Evolutionary conservation across 2,329 filamentous ascomycete species (phyloP).

Genomic region (Fusarium falciforme): DNA sequence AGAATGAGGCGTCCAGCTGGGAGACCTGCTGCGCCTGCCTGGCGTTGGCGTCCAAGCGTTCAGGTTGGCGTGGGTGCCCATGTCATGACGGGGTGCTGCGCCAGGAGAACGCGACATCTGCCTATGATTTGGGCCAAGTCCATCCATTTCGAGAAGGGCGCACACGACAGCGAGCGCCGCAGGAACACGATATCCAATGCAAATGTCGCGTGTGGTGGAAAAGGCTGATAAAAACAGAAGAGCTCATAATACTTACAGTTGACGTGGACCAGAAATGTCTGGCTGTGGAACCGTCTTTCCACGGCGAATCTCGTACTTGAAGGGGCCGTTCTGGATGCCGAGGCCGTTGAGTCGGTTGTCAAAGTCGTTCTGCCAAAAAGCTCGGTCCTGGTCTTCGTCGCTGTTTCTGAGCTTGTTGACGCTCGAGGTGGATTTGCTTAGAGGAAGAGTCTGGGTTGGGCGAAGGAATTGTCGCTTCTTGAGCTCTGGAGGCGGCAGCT

Average conservation of each 20-base stretch:
- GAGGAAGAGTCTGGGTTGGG: conserved; percentile 27
- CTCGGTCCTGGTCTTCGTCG: conserved; percentile 19
- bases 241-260: conserved; percentile 47
- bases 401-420: conserved; percentile 23
- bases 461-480: conserved; percentile 44
- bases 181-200: neutral
- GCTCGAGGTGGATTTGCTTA: conserved; percentile 27
- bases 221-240: conserved; percentile 7
- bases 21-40: conserved; percentile 19
- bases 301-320: conserved; percentile 46
- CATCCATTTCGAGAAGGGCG: neutral
- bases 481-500: conserved; percentile 41
- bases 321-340: conserved; percentile 42
- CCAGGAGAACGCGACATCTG: conserved; percentile 10
- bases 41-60: conserved; percentile 15
- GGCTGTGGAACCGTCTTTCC: conserved; percentile 48
- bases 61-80: conserved; percentile 6
- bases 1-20: conserved; percentile 9
- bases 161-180: neutral
- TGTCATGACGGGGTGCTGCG: conserved; percentile 18
- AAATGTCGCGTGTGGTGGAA: neutral
- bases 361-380: conserved; percentile 39
- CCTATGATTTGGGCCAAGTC: neutral
- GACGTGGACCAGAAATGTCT: conserved; percentile 26
- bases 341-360: conserved; percentile 46